Base-by-base conservation (phyloP, 441 rosid species). In the Adansonia rubrostipa region DNA sequence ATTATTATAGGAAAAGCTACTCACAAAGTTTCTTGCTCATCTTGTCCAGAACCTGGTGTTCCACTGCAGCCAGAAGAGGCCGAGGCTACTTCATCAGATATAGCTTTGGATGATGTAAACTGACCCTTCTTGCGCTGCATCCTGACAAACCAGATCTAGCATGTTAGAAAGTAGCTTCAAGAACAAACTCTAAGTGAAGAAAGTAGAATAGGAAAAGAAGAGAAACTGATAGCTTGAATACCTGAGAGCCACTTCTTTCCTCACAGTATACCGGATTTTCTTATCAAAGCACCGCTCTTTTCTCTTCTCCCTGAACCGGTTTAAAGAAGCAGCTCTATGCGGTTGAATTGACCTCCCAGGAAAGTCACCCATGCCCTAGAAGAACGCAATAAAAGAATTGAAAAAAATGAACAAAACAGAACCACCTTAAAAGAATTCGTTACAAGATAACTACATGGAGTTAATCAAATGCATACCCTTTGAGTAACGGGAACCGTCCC, bases 91-190 rank as follows among this genome's bases (percentile, higher is more conserved):
- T 82, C 85, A 42, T 79, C 80, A 28, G 71, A 79, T 64, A 44
- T 61, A 36, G 65, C 71, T 58, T 79, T 79, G 44, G 82, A 45
- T 67, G 85, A 82, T 24, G 82, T 73, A 50, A 82, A 82, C 73
- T 82, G 85, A 4, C 85, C 82, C 69, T 82, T 82, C 56, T 80
- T 82, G 36, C 85, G 82, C 47, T 77, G 85, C 85, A 82, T 82
- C 82, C 85, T 82, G 81, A 79, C 66, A 78, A 64, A 24, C 79
- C 56, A 62, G 44, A 78, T 8, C 79, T 14, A n/a, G 50, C 15
- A 67, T 53, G 44, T 75, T 45, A 65, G 48, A 20, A 66, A 66
- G 44, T 48, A 19, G 70, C 20, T 44, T 22, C 71, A 69, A 74
- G 45, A 44, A 42, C 44, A 56, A 67, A 14, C 54, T 14, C 24